Percentiles rank a stretch among this genome's conserved stretches.
phyloP scores from a whole-genome alignment of 129 eudicot species.

The Lactuca sativa region DNA sequence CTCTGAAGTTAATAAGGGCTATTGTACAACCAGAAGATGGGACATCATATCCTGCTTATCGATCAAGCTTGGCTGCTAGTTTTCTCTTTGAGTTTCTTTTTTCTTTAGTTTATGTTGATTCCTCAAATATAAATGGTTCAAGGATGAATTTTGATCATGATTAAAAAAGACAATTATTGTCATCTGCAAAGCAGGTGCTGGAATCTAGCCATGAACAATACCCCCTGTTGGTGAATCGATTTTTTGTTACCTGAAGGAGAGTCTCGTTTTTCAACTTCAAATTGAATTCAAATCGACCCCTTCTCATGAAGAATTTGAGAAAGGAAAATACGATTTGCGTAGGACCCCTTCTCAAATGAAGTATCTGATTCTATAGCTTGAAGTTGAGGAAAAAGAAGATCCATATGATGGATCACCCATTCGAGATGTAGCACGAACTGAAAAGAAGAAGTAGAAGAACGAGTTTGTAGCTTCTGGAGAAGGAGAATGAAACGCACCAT shows the following conservation, averaged over 20 bases:
- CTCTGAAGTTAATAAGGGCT: slow-evolving; percentile 46
- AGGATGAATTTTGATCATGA: slow-evolving; percentile 14
- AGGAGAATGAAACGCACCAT: no score
- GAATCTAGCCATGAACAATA: slow-evolving; percentile 59
- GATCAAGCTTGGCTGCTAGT: slow-evolving; percentile 76
- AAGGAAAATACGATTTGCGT: no score
- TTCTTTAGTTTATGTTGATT: slow-evolving; percentile 37
- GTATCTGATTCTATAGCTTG: no score
- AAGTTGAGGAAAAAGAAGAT: no score
- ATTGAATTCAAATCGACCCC: no score
- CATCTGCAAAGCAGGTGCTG: slow-evolving; percentile 71
- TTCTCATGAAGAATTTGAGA: no score
- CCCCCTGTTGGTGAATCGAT: slow-evolving; percentile 92
- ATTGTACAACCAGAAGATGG: slow-evolving; percentile 62
- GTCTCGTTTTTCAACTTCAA: no score
- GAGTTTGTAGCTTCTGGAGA: no score
- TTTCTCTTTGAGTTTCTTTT: slow-evolving; percentile 73
- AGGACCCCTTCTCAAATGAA: no score
- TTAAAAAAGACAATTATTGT: slow-evolving; percentile 35
- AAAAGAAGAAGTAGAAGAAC: no score
- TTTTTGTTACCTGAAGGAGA: neutral
- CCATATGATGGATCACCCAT: no score
- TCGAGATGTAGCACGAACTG: no score
- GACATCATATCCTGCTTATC: slow-evolving; percentile 58
- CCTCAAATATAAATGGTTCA: slow-evolving; percentile 3